phyloP scores from a whole-genome alignment of 192 early-diverging fungal species.

The Gamsiella multidivaricata region DNA sequence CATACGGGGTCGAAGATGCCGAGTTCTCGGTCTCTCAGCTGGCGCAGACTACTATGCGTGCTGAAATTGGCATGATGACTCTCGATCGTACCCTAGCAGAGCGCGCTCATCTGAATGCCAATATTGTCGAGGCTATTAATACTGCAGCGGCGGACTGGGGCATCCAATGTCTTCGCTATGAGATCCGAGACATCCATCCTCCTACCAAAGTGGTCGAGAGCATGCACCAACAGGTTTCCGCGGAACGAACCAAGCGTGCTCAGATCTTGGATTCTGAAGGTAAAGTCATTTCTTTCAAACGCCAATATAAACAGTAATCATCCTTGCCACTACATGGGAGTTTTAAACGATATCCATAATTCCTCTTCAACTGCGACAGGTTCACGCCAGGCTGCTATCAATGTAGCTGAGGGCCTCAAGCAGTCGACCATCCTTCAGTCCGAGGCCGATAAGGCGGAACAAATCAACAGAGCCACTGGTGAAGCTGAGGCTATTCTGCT shows the following conservation, averaged over 20 bases:
- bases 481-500: conserved; percentile 91
- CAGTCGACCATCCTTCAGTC: conserved; percentile 93
- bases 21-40: conserved; percentile 96
- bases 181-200: conserved; percentile 96
- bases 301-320: conserved; percentile 94
- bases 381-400: conserved; percentile 92
- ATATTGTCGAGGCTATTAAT: conserved; percentile 98
- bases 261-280: conserved; percentile 91
- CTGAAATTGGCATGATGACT: conserved; percentile 98
- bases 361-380: too few relatives aligned
- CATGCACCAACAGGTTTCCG: conserved; percentile 98
- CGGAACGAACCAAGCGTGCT: conserved; percentile 95
- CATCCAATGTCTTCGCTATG: conserved; percentile 94
- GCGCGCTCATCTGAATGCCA: conserved; percentile 90
- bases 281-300: conserved; percentile 53
- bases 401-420: conserved; percentile 95
- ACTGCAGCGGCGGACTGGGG: conserved; percentile 95
- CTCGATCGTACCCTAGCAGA: conserved; percentile 95
- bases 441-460: conserved; percentile 88
- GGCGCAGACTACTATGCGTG: conserved; percentile 99
- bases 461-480: conserved; percentile 92
- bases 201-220: conserved; percentile 93
- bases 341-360: too few relatives aligned
- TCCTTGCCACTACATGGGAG: too few relatives aligned
- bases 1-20: conserved; percentile 94